phyloP scores from a whole-genome alignment of 1,284 basidiomycete species.

The Amylostereum chailletii region DNA sequence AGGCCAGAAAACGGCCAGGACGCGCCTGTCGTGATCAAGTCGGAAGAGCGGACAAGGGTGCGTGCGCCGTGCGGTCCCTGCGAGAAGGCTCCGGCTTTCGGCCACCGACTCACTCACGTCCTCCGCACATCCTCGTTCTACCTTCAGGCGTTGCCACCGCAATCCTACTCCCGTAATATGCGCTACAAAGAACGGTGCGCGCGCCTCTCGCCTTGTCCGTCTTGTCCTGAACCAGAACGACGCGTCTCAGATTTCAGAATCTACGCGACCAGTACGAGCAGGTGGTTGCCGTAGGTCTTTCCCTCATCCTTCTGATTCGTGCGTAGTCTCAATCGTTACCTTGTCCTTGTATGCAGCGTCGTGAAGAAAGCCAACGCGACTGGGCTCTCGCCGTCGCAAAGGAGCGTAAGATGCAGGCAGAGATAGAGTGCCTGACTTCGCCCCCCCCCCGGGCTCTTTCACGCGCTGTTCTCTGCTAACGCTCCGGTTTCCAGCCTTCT shows the following conservation, averaged over 20 bases:
- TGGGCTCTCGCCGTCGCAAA: background rate
- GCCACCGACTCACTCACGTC: too few species aligned
- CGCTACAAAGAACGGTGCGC: slow-evolving; percentile 15
- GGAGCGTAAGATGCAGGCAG: slow-evolving; percentile 5
- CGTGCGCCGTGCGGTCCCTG: background rate
- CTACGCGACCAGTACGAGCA: slow-evolving; percentile 4
- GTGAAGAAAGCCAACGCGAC: slow-evolving; percentile 2
- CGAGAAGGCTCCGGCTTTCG: too few species aligned
- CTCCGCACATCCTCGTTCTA: too few species aligned
- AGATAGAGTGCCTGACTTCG: slow-evolving; percentile 3
- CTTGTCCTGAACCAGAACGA: background rate
- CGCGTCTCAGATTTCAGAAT: background rate
- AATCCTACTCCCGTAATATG: background rate
- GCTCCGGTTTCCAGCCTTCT: slow-evolving; percentile 4
- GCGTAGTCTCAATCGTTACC: background rate
- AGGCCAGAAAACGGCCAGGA: slow-evolving; percentile 1
- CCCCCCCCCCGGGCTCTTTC: background rate
- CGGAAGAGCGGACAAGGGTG: slow-evolving; percentile 10
- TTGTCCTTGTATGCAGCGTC: background rate
- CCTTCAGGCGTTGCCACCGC: too few species aligned
- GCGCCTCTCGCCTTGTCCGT: background rate
- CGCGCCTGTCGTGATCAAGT: slow-evolving; percentile 6
- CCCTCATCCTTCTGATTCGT: background rate
- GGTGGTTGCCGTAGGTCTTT: slow-evolving; percentile 3
- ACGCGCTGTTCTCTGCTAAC: background rate